These are phyloP conservation scores for Cenococcum geophilum DNA, from an alignment of 495 filamentous ascomycete genomes.

Conservation along the genomic window DNA sequence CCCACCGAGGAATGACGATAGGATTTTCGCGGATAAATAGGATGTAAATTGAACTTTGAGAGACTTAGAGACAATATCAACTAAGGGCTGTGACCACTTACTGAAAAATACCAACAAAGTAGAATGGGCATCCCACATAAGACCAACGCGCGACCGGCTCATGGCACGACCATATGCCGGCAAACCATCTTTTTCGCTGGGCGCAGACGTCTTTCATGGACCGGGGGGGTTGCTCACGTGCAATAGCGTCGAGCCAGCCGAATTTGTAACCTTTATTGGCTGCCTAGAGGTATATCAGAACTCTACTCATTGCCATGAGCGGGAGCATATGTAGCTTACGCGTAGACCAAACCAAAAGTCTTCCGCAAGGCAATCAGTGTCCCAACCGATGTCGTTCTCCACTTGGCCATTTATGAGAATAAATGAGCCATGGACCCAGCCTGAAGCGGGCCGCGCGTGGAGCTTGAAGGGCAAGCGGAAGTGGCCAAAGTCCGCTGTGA, in stretches of 20 bases:
- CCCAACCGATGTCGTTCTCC: not conserved
- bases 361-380: not conserved
- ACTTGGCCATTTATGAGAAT: conserved; percentile 3
- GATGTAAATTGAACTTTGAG: not conserved
- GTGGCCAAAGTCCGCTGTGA: conserved; percentile 1
- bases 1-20: not conserved
- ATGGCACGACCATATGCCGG: not conserved
- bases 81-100: not conserved
- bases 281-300: not conserved
- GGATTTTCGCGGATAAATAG: not conserved
- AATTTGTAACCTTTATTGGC: conserved; percentile 6
- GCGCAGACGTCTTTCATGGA: not conserved
- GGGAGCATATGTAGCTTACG: not conserved
- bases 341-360: conserved; percentile 1
- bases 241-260: conserved; percentile 6
- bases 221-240: conserved; percentile 2
- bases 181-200: conserved; percentile 2
- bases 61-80: not conserved
- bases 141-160: not conserved
- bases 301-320: not conserved
- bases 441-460: not conserved
- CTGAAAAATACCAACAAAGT: not conserved
- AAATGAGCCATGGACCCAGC: not conserved
- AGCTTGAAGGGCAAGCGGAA: conserved; percentile 5
- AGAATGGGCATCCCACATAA: not conserved